Evolutionary conservation across 768 basidiomycete species (phyloP).

Genomic region (Paxillus involutus): DNA sequence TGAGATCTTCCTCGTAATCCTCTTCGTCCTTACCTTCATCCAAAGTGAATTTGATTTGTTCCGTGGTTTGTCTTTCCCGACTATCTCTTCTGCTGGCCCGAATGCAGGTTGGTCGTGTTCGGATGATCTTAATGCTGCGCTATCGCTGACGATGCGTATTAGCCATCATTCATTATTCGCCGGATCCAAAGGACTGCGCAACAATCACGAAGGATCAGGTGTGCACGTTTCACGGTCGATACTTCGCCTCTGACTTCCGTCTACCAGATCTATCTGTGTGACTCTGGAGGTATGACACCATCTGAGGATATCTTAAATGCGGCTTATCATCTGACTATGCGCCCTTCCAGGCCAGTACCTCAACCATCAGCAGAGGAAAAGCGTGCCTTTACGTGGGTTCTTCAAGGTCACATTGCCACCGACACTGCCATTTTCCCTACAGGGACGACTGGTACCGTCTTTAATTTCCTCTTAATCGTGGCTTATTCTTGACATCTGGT

Average conservation of each 20-base stretch:
- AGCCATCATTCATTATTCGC: conserved; percentile 95
- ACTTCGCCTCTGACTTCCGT: conserved; percentile 37
- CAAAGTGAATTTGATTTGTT: conserved; percentile 73
- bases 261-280: conserved; percentile 69
- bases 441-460: conserved; percentile 63
- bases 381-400: conserved; percentile 86
- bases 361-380: conserved; percentile 81
- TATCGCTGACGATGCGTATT: neutral
- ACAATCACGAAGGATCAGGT: conserved; percentile 77
- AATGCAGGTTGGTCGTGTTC: conserved; percentile 70
- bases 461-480: neutral
- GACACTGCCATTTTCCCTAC: conserved; percentile 82
- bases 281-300: conserved; percentile 69
- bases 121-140: neutral
- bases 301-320: neutral
- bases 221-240: neutral
- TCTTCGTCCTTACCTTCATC: neutral
- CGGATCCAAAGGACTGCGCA: conserved; percentile 71
- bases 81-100: conserved; percentile 90
- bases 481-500: neutral
- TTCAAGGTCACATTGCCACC: conserved; percentile 89
- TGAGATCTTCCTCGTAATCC: neutral
- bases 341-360: conserved; percentile 64
- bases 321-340: neutral
- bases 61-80: conserved; percentile 86